Evolutionary conservation across 495 filamentous ascomycete species (phyloP).

Genomic region (Aspergillus panamensis): DNA sequence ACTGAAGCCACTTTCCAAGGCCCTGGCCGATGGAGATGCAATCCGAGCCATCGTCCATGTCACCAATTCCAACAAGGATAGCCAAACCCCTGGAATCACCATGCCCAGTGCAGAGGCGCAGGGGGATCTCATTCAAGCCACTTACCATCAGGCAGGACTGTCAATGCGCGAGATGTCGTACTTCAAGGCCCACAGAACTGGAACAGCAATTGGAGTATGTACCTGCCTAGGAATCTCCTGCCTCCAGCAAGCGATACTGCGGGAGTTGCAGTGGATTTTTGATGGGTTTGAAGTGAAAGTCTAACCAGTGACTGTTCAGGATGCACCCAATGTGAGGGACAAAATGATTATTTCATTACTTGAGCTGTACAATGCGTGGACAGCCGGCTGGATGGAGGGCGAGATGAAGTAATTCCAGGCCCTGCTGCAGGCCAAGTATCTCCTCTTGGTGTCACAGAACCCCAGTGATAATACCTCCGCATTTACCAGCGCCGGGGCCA

Average conservation of each 20-base stretch:
- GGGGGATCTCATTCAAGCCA: slow-evolving; percentile 26
- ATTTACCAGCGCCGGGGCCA: slow-evolving; percentile 12
- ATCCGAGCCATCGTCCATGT: slow-evolving; percentile 33
- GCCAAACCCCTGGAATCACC: slow-evolving; percentile 33
- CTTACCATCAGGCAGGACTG: slow-evolving; percentile 26
- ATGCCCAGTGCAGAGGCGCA: slow-evolving; percentile 30
- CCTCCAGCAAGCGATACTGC: no score
- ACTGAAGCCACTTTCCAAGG: slow-evolving; percentile 30
- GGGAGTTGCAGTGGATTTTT: no score
- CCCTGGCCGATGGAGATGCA: slow-evolving; percentile 29
- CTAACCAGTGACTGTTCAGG: no score
- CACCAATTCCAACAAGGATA: slow-evolving; percentile 37
- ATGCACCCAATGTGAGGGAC: no score
- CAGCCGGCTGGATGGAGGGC: no score
- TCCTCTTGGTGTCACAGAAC: slow-evolving; percentile 27
- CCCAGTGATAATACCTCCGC: slow-evolving; percentile 13
- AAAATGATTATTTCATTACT: no score
- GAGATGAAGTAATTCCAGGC: slow-evolving; percentile 18
- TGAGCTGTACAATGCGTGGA: no score
- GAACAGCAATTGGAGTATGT: no score
- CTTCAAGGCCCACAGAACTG: slow-evolving; percentile 32
- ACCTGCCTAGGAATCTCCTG: no score
- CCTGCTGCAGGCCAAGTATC: slow-evolving; percentile 21
- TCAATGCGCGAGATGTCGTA: slow-evolving; percentile 27
- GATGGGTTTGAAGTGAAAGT: no score